phyloP scores from a whole-genome alignment of 352 stramenopile species.

The Phytophthora quininea region DNA sequence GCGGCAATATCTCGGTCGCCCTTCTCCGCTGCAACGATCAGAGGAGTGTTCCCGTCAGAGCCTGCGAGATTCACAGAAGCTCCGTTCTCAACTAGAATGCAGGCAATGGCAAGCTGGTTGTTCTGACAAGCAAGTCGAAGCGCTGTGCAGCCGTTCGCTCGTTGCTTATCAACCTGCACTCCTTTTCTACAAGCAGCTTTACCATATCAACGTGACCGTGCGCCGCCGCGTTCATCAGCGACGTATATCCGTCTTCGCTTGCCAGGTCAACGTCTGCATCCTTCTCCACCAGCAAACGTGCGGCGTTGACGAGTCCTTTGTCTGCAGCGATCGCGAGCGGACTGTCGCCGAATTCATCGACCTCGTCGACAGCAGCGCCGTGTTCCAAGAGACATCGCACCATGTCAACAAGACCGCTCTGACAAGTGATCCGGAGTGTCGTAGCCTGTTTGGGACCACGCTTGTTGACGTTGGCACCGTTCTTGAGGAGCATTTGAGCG shows the following conservation, averaged over 20 bases:
- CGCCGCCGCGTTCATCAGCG: too few species aligned
- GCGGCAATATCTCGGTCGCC: neutral
- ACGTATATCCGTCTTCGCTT: too few species aligned
- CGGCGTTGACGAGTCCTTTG: neutral
- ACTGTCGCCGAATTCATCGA: neutral
- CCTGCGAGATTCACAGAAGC: conserved; percentile 1
- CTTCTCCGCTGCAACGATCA: conserved; percentile 15
- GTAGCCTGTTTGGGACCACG: too few species aligned
- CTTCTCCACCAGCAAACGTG: conserved; percentile 5
- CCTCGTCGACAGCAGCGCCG: neutral
- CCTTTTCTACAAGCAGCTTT: neutral
- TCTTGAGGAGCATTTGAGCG: too few species aligned
- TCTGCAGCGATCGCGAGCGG: neutral
- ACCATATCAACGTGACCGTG: neutral
- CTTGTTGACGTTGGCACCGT: too few species aligned
- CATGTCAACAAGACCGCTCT: too few species aligned
- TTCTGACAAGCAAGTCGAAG: neutral
- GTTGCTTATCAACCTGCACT: conserved; percentile 1
- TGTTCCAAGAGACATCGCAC: neutral
- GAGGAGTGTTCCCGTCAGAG: neutral
- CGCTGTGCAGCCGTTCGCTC: neutral
- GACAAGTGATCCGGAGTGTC: too few species aligned
- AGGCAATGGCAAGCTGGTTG: neutral
- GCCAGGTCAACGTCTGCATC: neutral
- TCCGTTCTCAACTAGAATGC: neutral